phyloP scores from a whole-genome alignment of 2,329 filamentous ascomycete species.

The Neurospora sp. region DNA sequence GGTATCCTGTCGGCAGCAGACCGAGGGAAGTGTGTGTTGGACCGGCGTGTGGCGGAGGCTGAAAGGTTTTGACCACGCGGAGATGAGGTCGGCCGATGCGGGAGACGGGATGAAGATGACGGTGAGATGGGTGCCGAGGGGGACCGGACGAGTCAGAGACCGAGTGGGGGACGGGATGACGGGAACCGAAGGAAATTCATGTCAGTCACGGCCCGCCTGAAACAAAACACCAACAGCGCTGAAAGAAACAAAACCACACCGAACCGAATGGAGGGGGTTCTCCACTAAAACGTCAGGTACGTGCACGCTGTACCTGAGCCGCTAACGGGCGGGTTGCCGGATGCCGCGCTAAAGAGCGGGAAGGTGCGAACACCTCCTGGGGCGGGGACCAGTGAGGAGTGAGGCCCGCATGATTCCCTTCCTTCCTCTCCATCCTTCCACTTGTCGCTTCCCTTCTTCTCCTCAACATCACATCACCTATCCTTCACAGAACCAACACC shows the following conservation, averaged over 20 bases:
- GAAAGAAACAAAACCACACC: background rate
- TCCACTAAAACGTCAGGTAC: background rate
- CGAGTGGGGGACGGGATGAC: background rate
- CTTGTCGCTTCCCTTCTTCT: background rate
- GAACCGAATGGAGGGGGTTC: background rate
- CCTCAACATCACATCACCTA: background rate
- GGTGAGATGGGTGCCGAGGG: background rate
- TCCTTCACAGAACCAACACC: background rate
- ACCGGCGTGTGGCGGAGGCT: background rate
- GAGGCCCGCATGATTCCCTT: background rate
- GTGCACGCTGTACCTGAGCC: background rate
- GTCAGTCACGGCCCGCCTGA: background rate
- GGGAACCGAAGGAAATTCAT: background rate
- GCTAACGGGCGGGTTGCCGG: background rate
- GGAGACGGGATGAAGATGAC: background rate
- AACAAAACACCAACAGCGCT: background rate
- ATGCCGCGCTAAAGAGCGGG: background rate
- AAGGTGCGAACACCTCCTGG: background rate
- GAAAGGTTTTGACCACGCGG: background rate
- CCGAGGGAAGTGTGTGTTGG: background rate
- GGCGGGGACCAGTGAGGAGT: background rate
- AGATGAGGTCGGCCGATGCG: background rate
- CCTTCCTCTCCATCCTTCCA: background rate
- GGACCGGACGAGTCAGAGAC: background rate
- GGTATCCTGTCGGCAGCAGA: background rate